Percentiles rank a stretch among this genome's conserved stretches.
phyloP scores from a whole-genome alignment of 2,329 filamentous ascomycete genomes.

The Cladosporium sp. region DNA sequence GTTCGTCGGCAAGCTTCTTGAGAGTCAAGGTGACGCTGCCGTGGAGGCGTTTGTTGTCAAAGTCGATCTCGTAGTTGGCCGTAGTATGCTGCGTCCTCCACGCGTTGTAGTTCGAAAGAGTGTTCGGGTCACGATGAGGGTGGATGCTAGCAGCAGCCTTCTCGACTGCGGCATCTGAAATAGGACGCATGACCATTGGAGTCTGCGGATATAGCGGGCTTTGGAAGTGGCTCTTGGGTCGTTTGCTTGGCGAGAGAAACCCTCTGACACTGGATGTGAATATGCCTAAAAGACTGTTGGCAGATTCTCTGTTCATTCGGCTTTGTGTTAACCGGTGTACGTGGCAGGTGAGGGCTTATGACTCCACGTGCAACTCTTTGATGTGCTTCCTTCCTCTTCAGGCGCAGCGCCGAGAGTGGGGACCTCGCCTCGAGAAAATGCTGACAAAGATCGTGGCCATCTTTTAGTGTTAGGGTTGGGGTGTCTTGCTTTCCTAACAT shows the following conservation, averaged over 20 bases:
- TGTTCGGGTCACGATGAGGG: slow-evolving; percentile 70
- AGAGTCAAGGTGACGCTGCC: slow-evolving; percentile 77
- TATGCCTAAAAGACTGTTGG: slow-evolving; percentile 8
- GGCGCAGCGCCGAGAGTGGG: not conserved
- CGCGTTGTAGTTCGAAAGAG: slow-evolving; percentile 85
- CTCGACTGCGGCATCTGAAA: slow-evolving; percentile 10
- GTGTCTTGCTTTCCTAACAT: not conserved
- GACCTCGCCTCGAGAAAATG: not conserved
- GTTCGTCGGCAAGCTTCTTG: slow-evolving; percentile 71
- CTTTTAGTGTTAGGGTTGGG: not conserved
- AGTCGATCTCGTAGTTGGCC: slow-evolving; percentile 80
- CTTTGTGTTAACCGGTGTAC: not conserved
- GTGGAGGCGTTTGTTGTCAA: slow-evolving; percentile 72
- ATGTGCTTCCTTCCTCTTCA: not conserved
- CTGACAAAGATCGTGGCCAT: not conserved
- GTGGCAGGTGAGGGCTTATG: not conserved
- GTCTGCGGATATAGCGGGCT: not conserved
- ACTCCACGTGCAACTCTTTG: not conserved
- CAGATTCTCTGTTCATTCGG: slow-evolving; percentile 13
- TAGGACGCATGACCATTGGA: slow-evolving; percentile 12
- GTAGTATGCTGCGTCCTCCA: slow-evolving; percentile 84
- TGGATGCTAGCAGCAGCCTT: slow-evolving; percentile 36
- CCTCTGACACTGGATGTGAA: not conserved
- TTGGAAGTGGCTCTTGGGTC: not conserved
- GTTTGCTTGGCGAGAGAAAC: not conserved